A percentile compares a stretch with the other conserved stretches of the same genome.
These are phyloP conservation scores for Ogataea siamensis DNA, from an alignment of 805 yeast species.

Conservation along the genomic window DNA sequence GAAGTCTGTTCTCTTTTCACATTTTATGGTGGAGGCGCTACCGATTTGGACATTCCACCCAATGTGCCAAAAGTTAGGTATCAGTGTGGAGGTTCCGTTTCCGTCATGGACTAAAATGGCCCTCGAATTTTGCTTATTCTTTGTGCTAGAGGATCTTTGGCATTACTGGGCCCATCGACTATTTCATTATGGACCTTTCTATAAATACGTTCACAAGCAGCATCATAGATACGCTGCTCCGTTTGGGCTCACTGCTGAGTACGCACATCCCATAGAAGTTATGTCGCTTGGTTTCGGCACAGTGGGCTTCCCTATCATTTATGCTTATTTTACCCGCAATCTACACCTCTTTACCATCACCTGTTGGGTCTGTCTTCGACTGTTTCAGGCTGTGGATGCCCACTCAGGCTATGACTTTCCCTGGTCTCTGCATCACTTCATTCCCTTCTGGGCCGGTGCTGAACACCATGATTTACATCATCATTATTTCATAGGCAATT, in stretches of 20 bases:
- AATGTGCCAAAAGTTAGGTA: slow-evolving; percentile 46
- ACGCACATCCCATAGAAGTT: slow-evolving; percentile 60
- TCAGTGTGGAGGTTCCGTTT: slow-evolving; percentile 52
- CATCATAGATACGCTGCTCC: slow-evolving; percentile 64
- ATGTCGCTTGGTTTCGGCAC: slow-evolving; percentile 58
- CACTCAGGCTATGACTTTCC: slow-evolving; percentile 65
- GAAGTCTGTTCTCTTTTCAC: slow-evolving; percentile 55
- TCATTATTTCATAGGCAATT: slow-evolving; percentile 57
- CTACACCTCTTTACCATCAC: slow-evolving; percentile 55
- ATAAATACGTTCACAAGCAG: slow-evolving; percentile 57
- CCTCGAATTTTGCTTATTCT: slow-evolving; percentile 47
- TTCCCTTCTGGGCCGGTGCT: slow-evolving; percentile 69
- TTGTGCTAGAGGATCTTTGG: slow-evolving; percentile 56
- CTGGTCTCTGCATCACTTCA: slow-evolving; percentile 52
- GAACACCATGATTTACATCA: slow-evolving; percentile 63
- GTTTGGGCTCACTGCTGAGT: slow-evolving; percentile 60
- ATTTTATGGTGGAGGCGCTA: slow-evolving; percentile 55
- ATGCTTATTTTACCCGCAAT: slow-evolving; percentile 44
- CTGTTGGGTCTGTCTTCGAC: slow-evolving; percentile 50
- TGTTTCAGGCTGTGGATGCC: slow-evolving; percentile 59
- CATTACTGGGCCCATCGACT: slow-evolving; percentile 59
- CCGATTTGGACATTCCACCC: slow-evolving; percentile 68
- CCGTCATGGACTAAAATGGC: slow-evolving; percentile 43
- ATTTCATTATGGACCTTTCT: slow-evolving; percentile 55
- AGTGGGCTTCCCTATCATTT: slow-evolving; percentile 58